Conservation (phyloP, 208 protist genomes). For the Leishmania tarentolae region DNA sequence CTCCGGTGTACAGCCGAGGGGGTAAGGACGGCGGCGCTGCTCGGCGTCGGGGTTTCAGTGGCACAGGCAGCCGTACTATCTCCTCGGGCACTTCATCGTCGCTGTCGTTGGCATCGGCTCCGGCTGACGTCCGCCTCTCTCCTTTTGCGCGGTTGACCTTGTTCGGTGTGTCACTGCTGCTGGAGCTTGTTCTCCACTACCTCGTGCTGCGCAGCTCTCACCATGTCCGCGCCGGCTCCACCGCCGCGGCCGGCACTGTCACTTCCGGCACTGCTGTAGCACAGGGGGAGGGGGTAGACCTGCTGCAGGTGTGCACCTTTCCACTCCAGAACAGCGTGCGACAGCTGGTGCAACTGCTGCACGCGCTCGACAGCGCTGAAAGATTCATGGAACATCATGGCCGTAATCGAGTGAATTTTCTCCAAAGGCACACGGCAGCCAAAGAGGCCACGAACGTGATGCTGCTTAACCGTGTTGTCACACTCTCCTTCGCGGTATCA, state of each 20-base stretch:
- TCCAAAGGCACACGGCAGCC: conserved; percentile 33
- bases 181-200: conserved; percentile 32
- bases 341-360: conserved; percentile 38
- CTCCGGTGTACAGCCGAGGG: conserved; percentile 8
- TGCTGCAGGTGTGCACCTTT: conserved; percentile 25
- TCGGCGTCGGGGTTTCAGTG: not conserved
- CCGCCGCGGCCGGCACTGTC: not conserved
- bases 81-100: not conserved
- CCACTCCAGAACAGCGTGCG: conserved; percentile 37
- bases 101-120: conserved; percentile 6
- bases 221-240: conserved; percentile 3
- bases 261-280: not conserved
- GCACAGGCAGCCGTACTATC: not conserved
- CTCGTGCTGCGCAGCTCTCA: conserved; percentile 32
- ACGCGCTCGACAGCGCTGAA: conserved; percentile 16
- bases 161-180: conserved; percentile 31
- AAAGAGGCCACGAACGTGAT: conserved; percentile 56
- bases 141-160: conserved; percentile 30
- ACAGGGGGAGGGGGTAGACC: not conserved
- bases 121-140: conserved; percentile 31
- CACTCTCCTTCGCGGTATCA: conserved; percentile 48
- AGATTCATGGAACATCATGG: too few species aligned
- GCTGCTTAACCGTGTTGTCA: conserved; percentile 58
- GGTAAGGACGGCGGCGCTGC: not conserved
- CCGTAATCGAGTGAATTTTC: too few species aligned